These are phyloP conservation scores for Remersonia thermophila DNA, from an alignment of 2,329 filamentous ascomycete genomes.

Conservation along the genomic window DNA sequence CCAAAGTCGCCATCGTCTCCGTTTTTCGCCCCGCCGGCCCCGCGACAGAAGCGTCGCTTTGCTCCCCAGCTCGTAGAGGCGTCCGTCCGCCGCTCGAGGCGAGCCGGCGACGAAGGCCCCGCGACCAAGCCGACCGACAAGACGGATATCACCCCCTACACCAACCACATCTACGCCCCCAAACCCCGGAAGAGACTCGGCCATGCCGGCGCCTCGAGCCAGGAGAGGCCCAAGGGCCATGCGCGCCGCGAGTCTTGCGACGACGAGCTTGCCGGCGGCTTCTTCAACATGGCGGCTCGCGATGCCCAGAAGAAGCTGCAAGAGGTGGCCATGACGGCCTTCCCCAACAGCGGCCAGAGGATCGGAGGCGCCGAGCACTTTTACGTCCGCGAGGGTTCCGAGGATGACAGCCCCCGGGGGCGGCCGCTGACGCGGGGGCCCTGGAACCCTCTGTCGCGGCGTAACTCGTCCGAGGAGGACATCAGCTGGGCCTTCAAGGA, in stretches of 20 bases:
- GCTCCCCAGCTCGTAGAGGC: conserved; percentile 74
- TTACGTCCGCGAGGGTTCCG: conserved; percentile 51
- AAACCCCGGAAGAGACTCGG: conserved; percentile 29
- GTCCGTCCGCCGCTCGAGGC: conserved; percentile 52
- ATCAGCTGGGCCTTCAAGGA: conserved; percentile 64
- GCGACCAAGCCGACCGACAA: conserved; percentile 54
- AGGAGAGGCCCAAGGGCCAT: conserved; percentile 24
- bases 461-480: conserved; percentile 50
- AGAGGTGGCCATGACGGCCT: conserved; percentile 63
- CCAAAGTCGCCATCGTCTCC: conserved; percentile 34
- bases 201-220: conserved; percentile 12
- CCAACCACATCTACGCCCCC: conserved; percentile 46
- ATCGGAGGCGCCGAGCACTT: conserved; percentile 63
- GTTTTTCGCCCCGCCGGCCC: conserved; percentile 22
- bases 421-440: conserved; percentile 19
- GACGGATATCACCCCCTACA: conserved; percentile 58
- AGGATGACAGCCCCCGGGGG: conserved; percentile 37
- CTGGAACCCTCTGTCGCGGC: conserved; percentile 26
- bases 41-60: conserved; percentile 41
- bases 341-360: conserved; percentile 58
- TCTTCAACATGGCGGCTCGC: conserved; percentile 67
- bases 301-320: conserved; percentile 70
- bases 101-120: conserved; percentile 50
- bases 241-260: conserved; percentile 60
- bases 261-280: conserved; percentile 61